Evolutionary conservation across 2,329 filamentous ascomycete species (phyloP).

Genomic region (Ceratocystis ficicola): DNA sequence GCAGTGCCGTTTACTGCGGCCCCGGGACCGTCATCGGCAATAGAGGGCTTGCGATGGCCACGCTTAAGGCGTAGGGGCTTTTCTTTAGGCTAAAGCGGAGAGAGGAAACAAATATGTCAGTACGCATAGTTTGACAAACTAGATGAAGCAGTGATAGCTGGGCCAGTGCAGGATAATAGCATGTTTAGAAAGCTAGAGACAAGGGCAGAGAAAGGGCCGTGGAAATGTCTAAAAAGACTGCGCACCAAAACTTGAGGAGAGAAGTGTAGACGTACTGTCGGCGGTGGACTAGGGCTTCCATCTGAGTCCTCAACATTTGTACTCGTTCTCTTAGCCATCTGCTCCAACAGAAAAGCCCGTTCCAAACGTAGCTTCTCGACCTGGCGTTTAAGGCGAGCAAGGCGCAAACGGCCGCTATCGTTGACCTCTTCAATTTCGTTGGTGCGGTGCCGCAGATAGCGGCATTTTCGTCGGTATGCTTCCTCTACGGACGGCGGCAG

Average conservation of each 20-base stretch:
- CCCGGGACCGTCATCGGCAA: slow-evolving; percentile 32
- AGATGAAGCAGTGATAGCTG: not conserved
- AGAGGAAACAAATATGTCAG: slow-evolving; percentile 18
- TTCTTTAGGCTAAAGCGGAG: slow-evolving; percentile 51
- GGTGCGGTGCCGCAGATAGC: slow-evolving; percentile 82
- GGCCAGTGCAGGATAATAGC: slow-evolving; percentile 15
- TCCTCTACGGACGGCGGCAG: slow-evolving; percentile 85
- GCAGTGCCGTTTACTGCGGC: slow-evolving; percentile 28
- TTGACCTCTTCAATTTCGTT: slow-evolving; percentile 88
- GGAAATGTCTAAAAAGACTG: not conserved
- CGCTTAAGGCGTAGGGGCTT: slow-evolving; percentile 66
- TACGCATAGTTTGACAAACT: slow-evolving; percentile 14
- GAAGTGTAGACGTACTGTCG: slow-evolving; percentile 46
- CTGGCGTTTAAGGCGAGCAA: slow-evolving; percentile 67
- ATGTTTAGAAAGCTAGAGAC: slow-evolving; percentile 4
- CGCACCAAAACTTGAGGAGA: not conserved
- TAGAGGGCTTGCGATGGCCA: slow-evolving; percentile 51
- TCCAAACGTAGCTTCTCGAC: slow-evolving; percentile 87
- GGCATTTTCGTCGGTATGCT: slow-evolving; percentile 92
- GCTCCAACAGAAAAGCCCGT: slow-evolving; percentile 61
- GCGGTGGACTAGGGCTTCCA: slow-evolving; percentile 65
- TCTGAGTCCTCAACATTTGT: slow-evolving; percentile 67
- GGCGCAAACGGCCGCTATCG: slow-evolving; percentile 66
- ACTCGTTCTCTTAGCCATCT: slow-evolving; percentile 62
- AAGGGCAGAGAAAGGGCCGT: not conserved